Evolutionary conservation across 2,329 filamentous ascomycete genomes (phyloP).

Genomic region (Paracoccidioides lutzii): DNA sequence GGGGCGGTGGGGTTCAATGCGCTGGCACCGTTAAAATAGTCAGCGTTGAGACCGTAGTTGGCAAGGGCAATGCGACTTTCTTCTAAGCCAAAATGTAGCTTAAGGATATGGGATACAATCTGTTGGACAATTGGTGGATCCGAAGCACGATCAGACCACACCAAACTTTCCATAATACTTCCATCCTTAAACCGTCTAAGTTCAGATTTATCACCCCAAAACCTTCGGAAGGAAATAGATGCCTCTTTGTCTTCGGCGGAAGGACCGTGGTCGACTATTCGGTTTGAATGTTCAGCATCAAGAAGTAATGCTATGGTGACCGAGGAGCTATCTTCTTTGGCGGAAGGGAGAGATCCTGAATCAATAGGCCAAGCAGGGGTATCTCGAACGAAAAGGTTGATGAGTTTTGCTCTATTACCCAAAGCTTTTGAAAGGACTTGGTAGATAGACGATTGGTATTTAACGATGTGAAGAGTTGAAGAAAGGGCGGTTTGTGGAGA

Average conservation of each 20-base stretch:
- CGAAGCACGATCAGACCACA: conserved; percentile 59
- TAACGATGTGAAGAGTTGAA: conserved; percentile 15
- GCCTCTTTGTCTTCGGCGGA: conserved; percentile 73
- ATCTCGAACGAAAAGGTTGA: conserved; percentile 44
- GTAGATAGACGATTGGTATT: conserved; percentile 38
- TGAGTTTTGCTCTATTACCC: conserved; percentile 57
- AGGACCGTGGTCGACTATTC: conserved; percentile 78
- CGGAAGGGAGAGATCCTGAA: conserved; percentile 21
- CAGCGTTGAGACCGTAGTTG: conserved; percentile 37
- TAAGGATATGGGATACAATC: conserved; percentile 60
- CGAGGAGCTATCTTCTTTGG: conserved; percentile 13
- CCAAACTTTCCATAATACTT: conserved; percentile 79
- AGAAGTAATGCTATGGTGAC: conserved; percentile 57
- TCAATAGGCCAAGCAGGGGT: conserved; percentile 37
- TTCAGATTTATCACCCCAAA: conserved; percentile 92
- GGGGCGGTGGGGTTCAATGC: conserved; percentile 19
- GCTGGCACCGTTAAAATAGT: conserved; percentile 22
- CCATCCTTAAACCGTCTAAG: conserved; percentile 90
- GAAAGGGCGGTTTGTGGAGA: conserved; percentile 19
- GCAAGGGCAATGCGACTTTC: conserved; percentile 42
- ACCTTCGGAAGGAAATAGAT: conserved; percentile 67
- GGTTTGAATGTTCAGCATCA: conserved; percentile 56
- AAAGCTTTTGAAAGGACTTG: conserved; percentile 56
- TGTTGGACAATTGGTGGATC: conserved; percentile 59
- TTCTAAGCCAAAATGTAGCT: conserved; percentile 51